Base-by-base conservation (phyloP, 2,329 filamentous ascomycete species). In the Lasiodiplodia hormozganensis region DNA sequence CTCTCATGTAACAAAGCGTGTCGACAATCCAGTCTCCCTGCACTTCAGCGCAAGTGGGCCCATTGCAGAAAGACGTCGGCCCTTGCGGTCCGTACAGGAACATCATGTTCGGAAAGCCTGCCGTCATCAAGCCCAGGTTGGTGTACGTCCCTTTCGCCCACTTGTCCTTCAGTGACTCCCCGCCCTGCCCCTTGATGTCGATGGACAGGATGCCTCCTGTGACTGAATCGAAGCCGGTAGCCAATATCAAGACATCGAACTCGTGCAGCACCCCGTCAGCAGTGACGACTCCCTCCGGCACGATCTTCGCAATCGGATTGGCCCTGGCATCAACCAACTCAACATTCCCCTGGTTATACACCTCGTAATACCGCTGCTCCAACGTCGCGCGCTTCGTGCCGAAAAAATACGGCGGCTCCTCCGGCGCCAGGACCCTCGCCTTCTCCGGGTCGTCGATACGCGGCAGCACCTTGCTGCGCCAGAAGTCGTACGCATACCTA, bases 331-430 rank as follows among this genome's bases (percentile, higher is more conserved):
- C 78, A 31, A 84, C 74, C n/a, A 84, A 77, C 21, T 77, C 75
- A 60, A 83, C 82, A 66, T 84, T 77, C 3, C 78, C 77, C 43
- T 73, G 76, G 70, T 84, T 79, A 12, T 84, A 73, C 70, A 81
- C 75, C 71, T 85, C 82, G 65, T 84, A 85, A 69, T 77, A 84
- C 71, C 82, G 78, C 67, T 84, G 82, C 71, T 85, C 82, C 1
- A 85, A 75, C 40, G 77, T 80, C 8, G 82, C 81, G 18, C 83
- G 75, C 75, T 84, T 85, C 12, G 80, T 81, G 16, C 83, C 83
- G 65, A 81, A 84, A 0, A 81, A 76, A 69, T 85, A 82, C 0
- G 80, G 81, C n/a, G 79, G 78, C 70, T 82, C 75, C 16, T 80
- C 72, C 0, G 82, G 82, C 6, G 82, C 82, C 18, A 84, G 74